A percentile compares a stretch with the other conserved stretches of the same genome.
Evolutionary conservation across 768 basidiomycete genomes (phyloP).

Genomic region (Lactarius akahatsu): DNA sequence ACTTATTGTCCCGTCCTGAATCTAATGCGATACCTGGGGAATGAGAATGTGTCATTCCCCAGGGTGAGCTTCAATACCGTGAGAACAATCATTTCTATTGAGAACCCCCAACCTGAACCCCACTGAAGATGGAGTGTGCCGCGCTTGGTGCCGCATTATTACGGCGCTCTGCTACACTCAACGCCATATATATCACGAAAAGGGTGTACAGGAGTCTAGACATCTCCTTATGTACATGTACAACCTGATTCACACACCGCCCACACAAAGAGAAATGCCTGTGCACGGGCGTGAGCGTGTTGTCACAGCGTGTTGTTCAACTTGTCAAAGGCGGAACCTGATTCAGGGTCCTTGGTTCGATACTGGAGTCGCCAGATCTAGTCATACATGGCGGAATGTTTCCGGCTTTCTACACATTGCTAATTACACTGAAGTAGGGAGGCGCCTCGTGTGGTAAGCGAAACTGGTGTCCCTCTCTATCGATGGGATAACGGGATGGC

Average conservation of each 20-base stretch:
- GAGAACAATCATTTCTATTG: neutral
- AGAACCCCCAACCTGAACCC: neutral
- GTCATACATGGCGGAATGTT: neutral
- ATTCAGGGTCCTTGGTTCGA: neutral
- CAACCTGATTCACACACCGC: neutral
- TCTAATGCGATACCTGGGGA: neutral
- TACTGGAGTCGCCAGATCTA: neutral
- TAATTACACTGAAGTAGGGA: neutral
- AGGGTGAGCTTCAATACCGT: neutral
- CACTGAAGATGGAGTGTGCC: neutral
- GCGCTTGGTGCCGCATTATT: neutral
- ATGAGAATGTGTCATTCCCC: neutral
- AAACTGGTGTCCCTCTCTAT: neutral
- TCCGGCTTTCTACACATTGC: neutral
- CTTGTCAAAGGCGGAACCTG: neutral
- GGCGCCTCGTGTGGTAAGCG: constrained; percentile 16
- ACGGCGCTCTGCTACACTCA: neutral
- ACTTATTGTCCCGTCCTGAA: neutral
- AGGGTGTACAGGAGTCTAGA: neutral
- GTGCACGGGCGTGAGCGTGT: neutral
- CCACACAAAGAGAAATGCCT: neutral
- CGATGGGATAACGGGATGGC: constrained; percentile 2
- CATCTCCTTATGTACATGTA: neutral
- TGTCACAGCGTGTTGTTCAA: neutral
- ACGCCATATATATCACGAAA: neutral